A percentile compares a stretch with the other conserved stretches of the same genome.
Conservation (phyloP, 1,139 yeast genomes). For the Hyphopichia fennica region DNA sequence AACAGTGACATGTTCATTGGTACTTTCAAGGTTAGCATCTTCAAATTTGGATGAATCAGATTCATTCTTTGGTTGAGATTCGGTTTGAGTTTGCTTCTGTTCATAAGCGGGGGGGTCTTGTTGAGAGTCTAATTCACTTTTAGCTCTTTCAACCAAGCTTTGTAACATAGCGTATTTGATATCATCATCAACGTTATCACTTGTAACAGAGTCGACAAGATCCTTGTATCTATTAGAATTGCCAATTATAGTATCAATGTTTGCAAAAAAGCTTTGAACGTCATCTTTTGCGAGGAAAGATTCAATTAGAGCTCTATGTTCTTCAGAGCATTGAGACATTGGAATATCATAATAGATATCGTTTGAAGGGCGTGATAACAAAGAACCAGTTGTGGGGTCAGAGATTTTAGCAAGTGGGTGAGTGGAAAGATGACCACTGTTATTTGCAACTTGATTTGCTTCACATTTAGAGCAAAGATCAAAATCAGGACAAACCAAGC, state of each 20-base stretch:
- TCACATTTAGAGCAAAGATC: constrained; percentile 60
- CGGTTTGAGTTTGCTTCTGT: not conserved
- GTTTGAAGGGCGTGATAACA: too few relatives aligned
- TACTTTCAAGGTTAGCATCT: not conserved
- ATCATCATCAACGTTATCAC: constrained; percentile 19
- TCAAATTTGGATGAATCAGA: not conserved
- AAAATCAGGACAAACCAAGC: constrained; percentile 54
- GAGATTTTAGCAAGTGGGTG: constrained; percentile 36
- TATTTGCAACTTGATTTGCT: constrained; percentile 13
- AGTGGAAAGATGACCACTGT: constrained; percentile 22
- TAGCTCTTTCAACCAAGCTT: constrained; percentile 15
- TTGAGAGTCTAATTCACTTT: constrained; percentile 1
- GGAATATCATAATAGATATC: constrained; percentile 24
- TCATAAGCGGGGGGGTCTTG: not conserved
- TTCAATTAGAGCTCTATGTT: constrained; percentile 19
- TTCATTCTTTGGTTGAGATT: not conserved
- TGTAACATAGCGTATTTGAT: constrained; percentile 21
- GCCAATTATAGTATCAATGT: constrained; percentile 15
- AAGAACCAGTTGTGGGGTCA: constrained; percentile 13
- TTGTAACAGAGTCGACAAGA: constrained; percentile 15
- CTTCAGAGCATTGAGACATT: constrained; percentile 20
- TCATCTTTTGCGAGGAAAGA: constrained; percentile 17
- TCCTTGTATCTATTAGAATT: constrained; percentile 28
- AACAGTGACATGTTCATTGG: constrained; percentile 9
- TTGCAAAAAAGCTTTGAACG: constrained; percentile 18